Evolutionary conservation across 805 yeast species (phyloP), one percentile per base, ranked within the genome.

Genomic region (Metschnikowia shivogae): DNA sequence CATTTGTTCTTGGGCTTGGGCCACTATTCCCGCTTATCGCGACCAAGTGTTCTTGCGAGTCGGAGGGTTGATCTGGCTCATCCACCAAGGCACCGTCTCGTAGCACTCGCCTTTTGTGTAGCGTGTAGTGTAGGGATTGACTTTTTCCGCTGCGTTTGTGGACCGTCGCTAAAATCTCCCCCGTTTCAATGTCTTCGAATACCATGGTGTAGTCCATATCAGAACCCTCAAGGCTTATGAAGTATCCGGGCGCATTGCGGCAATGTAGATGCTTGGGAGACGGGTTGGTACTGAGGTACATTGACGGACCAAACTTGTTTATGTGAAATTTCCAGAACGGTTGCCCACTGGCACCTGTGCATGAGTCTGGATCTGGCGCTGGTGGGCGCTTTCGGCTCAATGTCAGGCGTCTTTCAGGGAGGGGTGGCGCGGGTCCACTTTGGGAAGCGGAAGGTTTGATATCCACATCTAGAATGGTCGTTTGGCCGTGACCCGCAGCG

Each of bases 251-350:
- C 0, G 80, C 86, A 51, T 72, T 70, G 28, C 85, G 65, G 43
- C 84, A 76, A 50, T 73, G 76, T 31, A 77, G 60, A 57, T 84
- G 89, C 49, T 76, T 73, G 14, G 69, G 61, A 19, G 80, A 81
- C 0, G 89, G 89, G 53, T 81, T 84, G 0, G 90, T 84, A 1
- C 89, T 76, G 37, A 84, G 56, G 56, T 82, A 82, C 38, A 81
- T 63, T 52, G 77, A 81, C 33, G 69, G 72, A 9, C 81, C 80
- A 42, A 80, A 64, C 43, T 70, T 73, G 20, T 80, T 57, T 5
- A 82, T 65, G 56, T 84, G 89, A 55, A 83, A 84, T 56, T 82
- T 82, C 82, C 84, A 81, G 51, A 71, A 76, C 13, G 70, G 72
- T 19, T 45, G 48, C 10, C 22, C 13, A 20, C 6, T 13, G 10